A percentile compares a stretch with the other conserved stretches of the same genome.
Conservation (phyloP, 169 alveolate species). For the Babesia sp. region DNA sequence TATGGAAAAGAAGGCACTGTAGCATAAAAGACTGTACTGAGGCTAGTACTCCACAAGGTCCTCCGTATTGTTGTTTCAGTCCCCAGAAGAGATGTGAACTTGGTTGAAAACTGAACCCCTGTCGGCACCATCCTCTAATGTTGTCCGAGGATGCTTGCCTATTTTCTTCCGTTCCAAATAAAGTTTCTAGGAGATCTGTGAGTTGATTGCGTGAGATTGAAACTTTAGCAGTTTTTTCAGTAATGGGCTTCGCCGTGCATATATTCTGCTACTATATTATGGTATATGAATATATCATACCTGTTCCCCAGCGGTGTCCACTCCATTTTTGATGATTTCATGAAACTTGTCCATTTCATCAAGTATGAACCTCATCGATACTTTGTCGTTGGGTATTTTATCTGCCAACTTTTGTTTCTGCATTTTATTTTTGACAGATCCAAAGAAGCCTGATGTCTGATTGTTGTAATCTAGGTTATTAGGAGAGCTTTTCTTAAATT, state of each 20-base stretch:
- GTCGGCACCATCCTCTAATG: conserved; percentile 66
- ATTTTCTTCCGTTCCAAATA: conserved; percentile 35
- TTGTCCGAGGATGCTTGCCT: conserved; percentile 26
- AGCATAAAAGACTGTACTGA: conserved; percentile 69
- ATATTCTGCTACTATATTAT: not conserved
- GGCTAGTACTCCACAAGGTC: conserved; percentile 76
- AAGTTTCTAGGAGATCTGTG: conserved; percentile 5
- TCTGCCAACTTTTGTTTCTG: not conserved
- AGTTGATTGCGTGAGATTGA: conserved; percentile 15
- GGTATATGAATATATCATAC: not conserved
- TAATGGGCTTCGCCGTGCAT: not conserved
- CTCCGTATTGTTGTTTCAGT: conserved; percentile 63
- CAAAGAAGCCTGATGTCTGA: conserved; percentile 34
- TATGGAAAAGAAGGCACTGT: conserved; percentile 66
- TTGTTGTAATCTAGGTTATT: not conserved
- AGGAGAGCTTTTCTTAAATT: not conserved
- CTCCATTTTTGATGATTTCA: not conserved
- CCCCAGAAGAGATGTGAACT: conserved; percentile 67
- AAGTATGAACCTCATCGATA: conserved; percentile 19
- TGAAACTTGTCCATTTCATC: conserved; percentile 1
- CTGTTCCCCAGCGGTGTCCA: not conserved
- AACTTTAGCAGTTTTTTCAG: not conserved
- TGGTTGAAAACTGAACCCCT: conserved; percentile 62
- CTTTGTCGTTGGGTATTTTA: conserved; percentile 2
- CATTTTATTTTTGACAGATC: not conserved